These are phyloP conservation scores for Bidens hawaiensis DNA, from an alignment of 140 eudicot genomes.

Conservation along the genomic window DNA sequence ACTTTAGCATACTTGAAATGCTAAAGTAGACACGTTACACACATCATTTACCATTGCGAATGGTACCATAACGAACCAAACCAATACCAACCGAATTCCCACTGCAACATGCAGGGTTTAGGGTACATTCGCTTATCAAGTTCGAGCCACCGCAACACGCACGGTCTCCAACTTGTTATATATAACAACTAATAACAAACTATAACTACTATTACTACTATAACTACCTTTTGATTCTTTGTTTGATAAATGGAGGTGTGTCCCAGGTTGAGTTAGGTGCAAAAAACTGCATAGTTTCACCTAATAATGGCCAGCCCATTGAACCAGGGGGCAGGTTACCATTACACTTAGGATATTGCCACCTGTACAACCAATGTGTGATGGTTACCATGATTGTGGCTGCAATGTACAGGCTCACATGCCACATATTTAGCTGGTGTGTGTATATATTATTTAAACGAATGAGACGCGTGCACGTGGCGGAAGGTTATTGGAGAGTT, in stretches of 20 bases:
- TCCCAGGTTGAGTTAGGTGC: constrained; percentile 56
- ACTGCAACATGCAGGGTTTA: too few relatives aligned
- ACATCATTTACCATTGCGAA: too few relatives aligned
- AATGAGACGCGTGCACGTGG: background rate
- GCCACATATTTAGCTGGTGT: constrained; percentile 32
- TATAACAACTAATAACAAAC: too few relatives aligned
- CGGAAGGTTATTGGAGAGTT: background rate
- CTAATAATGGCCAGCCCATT: constrained; percentile 91
- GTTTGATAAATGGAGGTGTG: constrained; percentile 63
- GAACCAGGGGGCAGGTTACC: constrained; percentile 83
- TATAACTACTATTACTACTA: too few relatives aligned
- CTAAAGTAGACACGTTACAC: too few relatives aligned
- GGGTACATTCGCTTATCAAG: too few relatives aligned
- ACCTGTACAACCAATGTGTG: constrained; percentile 58
- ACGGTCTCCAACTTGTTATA: too few relatives aligned
- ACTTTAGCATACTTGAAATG: too few relatives aligned
- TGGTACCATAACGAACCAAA: too few relatives aligned
- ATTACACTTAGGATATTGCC: constrained; percentile 70
- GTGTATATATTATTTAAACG: background rate
- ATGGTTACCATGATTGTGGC: constrained; percentile 31
- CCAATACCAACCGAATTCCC: too few relatives aligned
- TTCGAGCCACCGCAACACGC: too few relatives aligned
- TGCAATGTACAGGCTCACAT: constrained; percentile 30
- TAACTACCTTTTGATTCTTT: constrained; percentile 73
- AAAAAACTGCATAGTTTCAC: constrained; percentile 71